These are phyloP conservation scores for Aspergillus udagawae DNA, from an alignment of 2,329 filamentous ascomycete species.

Conservation along the genomic window DNA sequence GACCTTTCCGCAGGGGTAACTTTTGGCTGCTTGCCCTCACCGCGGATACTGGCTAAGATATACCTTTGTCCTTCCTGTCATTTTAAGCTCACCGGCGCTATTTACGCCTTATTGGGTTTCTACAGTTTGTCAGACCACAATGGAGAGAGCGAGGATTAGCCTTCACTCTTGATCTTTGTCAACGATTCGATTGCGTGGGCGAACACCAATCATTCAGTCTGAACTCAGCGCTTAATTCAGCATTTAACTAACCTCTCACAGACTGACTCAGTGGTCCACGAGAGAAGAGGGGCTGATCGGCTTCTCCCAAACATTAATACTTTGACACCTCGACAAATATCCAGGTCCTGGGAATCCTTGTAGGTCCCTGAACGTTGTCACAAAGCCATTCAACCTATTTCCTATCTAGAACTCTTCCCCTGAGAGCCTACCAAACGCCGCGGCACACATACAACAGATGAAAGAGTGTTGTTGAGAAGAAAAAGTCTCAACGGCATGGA, in stretches of 20 bases:
- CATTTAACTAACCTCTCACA: not conserved
- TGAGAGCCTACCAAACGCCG: not conserved
- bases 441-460: not conserved
- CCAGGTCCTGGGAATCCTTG: not conserved
- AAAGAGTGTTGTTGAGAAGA: not conserved
- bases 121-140: not conserved
- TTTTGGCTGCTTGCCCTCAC: not conserved
- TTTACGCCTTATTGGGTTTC: not conserved
- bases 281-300: not conserved
- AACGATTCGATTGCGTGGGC: not conserved
- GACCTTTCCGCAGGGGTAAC: not conserved
- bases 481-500: constrained; percentile 1
- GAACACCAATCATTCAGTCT: not conserved
- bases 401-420: not conserved
- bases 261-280: not conserved
- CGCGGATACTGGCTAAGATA: not conserved
- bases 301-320: not conserved
- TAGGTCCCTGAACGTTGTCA: not conserved
- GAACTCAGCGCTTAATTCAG: not conserved
- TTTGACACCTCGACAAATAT: not conserved
- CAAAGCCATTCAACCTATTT: not conserved
- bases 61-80: not conserved
- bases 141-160: not conserved
- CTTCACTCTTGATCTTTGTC: not conserved
- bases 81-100: not conserved